Evolutionary conservation across 257 asterid genomes (phyloP).

Genomic region (Nyctanthes arbortristis): DNA sequence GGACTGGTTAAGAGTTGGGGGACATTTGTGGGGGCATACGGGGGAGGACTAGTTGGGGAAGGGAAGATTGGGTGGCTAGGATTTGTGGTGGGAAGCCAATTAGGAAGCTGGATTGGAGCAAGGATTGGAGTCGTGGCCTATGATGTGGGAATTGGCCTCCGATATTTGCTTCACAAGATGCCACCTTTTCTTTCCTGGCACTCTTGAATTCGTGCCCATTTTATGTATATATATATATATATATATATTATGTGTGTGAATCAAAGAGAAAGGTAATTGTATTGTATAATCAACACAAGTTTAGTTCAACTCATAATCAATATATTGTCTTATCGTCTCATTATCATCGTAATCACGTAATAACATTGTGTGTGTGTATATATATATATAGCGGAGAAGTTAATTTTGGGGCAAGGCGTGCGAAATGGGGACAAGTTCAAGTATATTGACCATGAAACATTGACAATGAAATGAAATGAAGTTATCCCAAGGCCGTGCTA

Average conservation of each 20-base stretch:
- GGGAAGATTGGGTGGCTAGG: conserved; percentile 57
- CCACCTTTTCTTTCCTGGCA: too few species aligned
- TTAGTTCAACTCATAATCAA: too few species aligned
- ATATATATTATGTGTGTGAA: not conserved
- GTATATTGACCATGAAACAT: too few species aligned
- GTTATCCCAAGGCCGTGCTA: not conserved
- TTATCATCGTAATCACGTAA: too few species aligned
- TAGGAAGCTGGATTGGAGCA: conserved; percentile 65
- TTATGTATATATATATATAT: not conserved
- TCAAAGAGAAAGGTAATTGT: too few species aligned
- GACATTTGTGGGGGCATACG: conserved; percentile 45
- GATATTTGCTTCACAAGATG: conserved; percentile 28
- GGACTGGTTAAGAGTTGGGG: conserved; percentile 42
- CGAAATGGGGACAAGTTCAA: too few species aligned
- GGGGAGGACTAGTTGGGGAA: conserved; percentile 54
- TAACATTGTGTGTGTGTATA: too few species aligned
- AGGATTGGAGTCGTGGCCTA: conserved; percentile 52
- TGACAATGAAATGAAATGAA: too few species aligned
- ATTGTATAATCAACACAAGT: too few species aligned
- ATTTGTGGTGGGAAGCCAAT: conserved; percentile 53
- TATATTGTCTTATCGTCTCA: too few species aligned
- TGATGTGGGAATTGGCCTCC: conserved; percentile 44
- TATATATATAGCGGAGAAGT: too few species aligned
- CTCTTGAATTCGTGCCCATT: not conserved
- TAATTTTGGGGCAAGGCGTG: too few species aligned